Evolutionary conservation across 2,329 filamentous ascomycete genomes (phyloP), one percentile per base, ranked within the genome.

Genomic region (Parastagonospora avenae): DNA sequence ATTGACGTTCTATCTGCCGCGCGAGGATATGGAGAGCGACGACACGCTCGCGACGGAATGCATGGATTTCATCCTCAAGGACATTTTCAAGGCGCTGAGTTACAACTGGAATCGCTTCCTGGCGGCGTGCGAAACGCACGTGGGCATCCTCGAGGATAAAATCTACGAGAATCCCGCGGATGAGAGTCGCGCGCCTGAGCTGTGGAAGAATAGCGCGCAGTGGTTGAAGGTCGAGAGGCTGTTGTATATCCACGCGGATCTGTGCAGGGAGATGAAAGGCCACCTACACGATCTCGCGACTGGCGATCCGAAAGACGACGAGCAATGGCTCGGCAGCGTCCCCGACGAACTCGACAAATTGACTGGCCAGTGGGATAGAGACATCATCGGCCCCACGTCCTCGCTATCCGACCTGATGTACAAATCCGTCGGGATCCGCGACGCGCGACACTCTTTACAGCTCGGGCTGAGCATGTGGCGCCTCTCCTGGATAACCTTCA

Each of bases 401-500:
- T 79, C 76, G 45, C 67, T 82, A 19, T 79, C 75, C 28, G 80
- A 82, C 50, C 59, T 73, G 44, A 78, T 82, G 74, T 83, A 83
- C 59, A 81, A 81, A 55, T 77, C 74, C 8, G 80, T 82, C 4
- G 79, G 76, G 3, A 82, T 82, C 46, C 72, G 80, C 28, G 80
- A 83, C 57, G 77, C 79, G 2, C 71, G 79, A 2, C 76, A 80
- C 48, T 79, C 74, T 1, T 67, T 82, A 4, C 76, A 80, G 46
- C 71, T 82, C 2, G 77, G 78, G 4, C 64, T 79, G 4, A 75
- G 70, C 57, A 81, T 81, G 79, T 79, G 74, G 78, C 71, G 86
- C 16, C 80, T 86, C 12, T 82, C 85, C 39, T 86, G 85, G 44
- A 88, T 87, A 12, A 89, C 88, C 44, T 90, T 92, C 69, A 92